Base-by-base conservation (phyloP, 306 rosid genomes). In the Vicia sativa region DNA sequence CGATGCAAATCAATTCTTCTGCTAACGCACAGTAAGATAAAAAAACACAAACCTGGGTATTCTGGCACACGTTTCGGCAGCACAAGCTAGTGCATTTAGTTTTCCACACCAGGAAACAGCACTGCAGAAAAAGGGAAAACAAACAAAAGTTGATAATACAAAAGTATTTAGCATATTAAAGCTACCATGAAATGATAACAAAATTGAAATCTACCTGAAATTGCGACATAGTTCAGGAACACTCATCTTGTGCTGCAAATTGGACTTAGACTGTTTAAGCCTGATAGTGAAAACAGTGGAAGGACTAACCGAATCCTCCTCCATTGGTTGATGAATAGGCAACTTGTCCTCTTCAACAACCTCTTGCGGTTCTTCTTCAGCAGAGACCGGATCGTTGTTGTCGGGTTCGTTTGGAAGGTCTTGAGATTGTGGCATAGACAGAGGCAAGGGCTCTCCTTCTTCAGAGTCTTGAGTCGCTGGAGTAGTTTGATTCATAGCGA, bases 101-200 rank as follows among this genome's bases (percentile, higher is more conserved):
- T 90, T 90, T 55, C 97, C 99, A 11, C 97, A 93, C 99, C 99
- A 93, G 49, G 97, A 87, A 70, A 88, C 99, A 49, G 97, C 97
- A 80, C 99, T 93, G 86, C 80, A 73, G 39, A 63, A 58, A 52
- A 21, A 52, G 29, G 25, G 6, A 74, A 60, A 80, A 58, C 23
- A 76, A 44, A n/a, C 25, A 45, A 46, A 69, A 39, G 11, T 37
- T 16, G 19, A 67, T 42, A 35, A 42, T 13, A 25, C 62, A 4
- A 2, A 67, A 46, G n/a, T 31, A 53, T 11, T 34, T 25, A 44
- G 11, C 25, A 45, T 37, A 64, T 50, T 60, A 11, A 19, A n/a
- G n/a, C n/a, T n/a, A n/a, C n/a, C n/a, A n/a, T n/a, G n/a, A n/a
- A n/a, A n/a, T n/a, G n/a, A n/a, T n/a, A n/a, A n/a, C n/a, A n/a